A percentile compares a stretch with the other conserved stretches of the same genome.
phyloP scores from a whole-genome alignment of 345 rosid genomes.

The Eucalyptus virginea region DNA sequence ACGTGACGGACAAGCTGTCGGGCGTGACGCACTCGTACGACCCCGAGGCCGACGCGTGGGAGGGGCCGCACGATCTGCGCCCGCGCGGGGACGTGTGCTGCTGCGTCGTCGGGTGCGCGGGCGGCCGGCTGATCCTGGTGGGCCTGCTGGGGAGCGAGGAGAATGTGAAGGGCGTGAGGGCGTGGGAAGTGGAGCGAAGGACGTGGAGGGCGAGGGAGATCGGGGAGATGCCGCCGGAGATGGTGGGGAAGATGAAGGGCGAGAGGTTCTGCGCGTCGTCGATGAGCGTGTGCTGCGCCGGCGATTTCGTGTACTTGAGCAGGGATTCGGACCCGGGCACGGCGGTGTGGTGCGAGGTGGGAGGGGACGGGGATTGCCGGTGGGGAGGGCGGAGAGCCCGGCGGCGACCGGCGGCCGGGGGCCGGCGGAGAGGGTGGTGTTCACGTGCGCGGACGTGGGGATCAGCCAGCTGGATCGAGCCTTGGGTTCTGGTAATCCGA shows the following conservation, averaged over 20 bases:
- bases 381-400: slow-evolving; percentile 31
- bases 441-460: slow-evolving; percentile 32
- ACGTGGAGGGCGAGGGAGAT: slow-evolving; percentile 14
- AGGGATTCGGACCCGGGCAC: slow-evolving; percentile 4
- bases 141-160: slow-evolving; percentile 22
- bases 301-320: slow-evolving; percentile 18
- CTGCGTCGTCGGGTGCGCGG: slow-evolving; percentile 16
- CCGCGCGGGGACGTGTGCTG: slow-evolving; percentile 7
- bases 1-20: slow-evolving; percentile 39
- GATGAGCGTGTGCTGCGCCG: slow-evolving; percentile 15
- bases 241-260: slow-evolving; percentile 25
- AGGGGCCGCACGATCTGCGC: slow-evolving; percentile 27
- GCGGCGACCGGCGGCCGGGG: slow-evolving; percentile 4
- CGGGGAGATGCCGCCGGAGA: slow-evolving; percentile 34
- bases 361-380: not conserved
- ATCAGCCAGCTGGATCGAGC: slow-evolving; percentile 41
- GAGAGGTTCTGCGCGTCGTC: slow-evolving; percentile 6
- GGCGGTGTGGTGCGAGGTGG: slow-evolving; percentile 35
- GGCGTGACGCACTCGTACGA: slow-evolving; percentile 38
- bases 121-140: slow-evolving; percentile 26
- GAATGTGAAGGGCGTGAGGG: slow-evolving; percentile 18
- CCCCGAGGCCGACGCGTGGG: slow-evolving; percentile 39
- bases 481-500: not conserved
- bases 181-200: slow-evolving; percentile 34
- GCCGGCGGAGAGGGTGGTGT: slow-evolving; percentile 9